These are phyloP conservation scores for Neofusicoccum sp. DNA, from an alignment of 2,329 filamentous ascomycete genomes.

Conservation along the genomic window DNA sequence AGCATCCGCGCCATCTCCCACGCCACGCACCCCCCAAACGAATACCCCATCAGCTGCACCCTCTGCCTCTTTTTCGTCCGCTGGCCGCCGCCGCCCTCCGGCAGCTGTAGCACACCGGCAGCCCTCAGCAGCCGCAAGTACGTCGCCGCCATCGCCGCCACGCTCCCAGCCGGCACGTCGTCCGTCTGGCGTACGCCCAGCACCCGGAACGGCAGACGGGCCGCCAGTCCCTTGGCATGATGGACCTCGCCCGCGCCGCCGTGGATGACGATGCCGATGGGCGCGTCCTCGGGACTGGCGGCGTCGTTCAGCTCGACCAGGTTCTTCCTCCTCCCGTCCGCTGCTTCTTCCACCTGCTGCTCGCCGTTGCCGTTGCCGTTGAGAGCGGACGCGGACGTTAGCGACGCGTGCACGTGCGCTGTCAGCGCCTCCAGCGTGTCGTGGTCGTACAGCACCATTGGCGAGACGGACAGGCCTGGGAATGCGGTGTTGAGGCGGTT, in stretches of 20 bases:
- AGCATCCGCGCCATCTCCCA: neutral
- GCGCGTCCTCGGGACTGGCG: neutral
- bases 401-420: neutral
- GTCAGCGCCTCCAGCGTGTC: neutral
- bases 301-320: neutral
- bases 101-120: too few relatives aligned
- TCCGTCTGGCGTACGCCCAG: neutral
- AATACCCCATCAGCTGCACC: neutral
- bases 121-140: too few relatives aligned
- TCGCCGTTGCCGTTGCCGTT: too few relatives aligned
- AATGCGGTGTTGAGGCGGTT: neutral
- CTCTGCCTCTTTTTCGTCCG: neutral
- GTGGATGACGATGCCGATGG: neutral
- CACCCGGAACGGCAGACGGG: neutral
- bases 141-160: neutral
- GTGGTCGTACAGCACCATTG: neutral
- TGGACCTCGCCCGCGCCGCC: neutral
- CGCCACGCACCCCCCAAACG: neutral
- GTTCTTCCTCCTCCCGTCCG: neutral
- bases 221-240: neutral
- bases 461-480: neutral
- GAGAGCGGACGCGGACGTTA: too few relatives aligned
- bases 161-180: neutral
- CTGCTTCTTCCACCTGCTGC: too few relatives aligned
- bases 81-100: too few relatives aligned